Base-by-base conservation (phyloP, 2,329 filamentous ascomycete genomes). In the Pleoardoris graminearum region DNA sequence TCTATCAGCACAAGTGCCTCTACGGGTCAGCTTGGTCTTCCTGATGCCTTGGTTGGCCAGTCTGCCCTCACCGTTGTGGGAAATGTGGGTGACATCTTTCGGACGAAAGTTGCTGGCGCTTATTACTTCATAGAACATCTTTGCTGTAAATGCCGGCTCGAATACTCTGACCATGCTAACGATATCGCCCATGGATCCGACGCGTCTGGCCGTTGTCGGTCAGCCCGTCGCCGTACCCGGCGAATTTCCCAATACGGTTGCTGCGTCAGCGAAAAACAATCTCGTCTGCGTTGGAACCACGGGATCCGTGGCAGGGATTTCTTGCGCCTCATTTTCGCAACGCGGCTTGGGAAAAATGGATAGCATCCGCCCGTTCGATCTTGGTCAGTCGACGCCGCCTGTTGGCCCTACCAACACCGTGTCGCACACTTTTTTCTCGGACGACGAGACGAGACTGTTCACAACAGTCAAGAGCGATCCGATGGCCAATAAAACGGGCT, bases 391-490 rank as follows among this genome's bases (percentile, higher is more conserved):
- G 0, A 85, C 81, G 0, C 85, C 85, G 0, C 83, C 85, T 0
- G 66, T 73, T 0, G 85, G 84, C 0, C 83, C 84, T 0, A 68
- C 73, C 2, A 85, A 85, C 66, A 85, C 81, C 0, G 76, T 86
- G 2, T 85, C 84, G 0, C 83, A 87, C 7, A 75, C 79, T 0
- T 82, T 85, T 65, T 87, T 86, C 70, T 82, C 81, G 0, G 67
- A 68, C 0, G 82, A 87, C 47, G 77, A 82, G 55, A 71, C 65
- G 0, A 76, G 70, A 1, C 71, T 88, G 0, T 77, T 81, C 45
- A 76, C 80, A 0, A 84, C 81, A 1, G 82, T 87, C 35, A 88
- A 88, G 68, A 85, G 85, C 1, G 76, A 85, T 49, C 81, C 81
- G 0, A 59, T 73, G 0, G 69, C 68, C 4, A 84, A 83, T 63